phyloP scores from a whole-genome alignment of 2,329 filamentous ascomycete genomes.

The Neofusicoccum sp. region DNA sequence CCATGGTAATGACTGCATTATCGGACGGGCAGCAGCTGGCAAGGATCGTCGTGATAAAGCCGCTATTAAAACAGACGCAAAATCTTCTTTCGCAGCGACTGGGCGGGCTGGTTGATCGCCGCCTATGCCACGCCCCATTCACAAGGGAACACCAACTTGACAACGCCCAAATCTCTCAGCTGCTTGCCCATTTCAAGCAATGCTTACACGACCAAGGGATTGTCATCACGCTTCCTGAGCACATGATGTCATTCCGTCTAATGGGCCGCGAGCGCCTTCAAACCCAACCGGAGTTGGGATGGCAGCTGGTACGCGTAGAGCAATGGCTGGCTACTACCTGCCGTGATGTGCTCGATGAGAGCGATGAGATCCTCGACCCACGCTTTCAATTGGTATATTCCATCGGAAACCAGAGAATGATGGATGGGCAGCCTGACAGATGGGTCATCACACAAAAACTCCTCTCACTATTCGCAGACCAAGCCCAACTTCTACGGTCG shows the following conservation, averaged over 20 bases:
- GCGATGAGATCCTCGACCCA: not conserved
- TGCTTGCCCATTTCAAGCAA: constrained; percentile 43
- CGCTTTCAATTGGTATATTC: constrained; percentile 12
- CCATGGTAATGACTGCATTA: constrained; percentile 38
- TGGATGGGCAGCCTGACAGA: constrained; percentile 6
- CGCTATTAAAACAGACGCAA: constrained; percentile 61
- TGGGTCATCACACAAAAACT: not conserved
- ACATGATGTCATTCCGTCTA: constrained; percentile 15
- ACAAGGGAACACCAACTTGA: constrained; percentile 35
- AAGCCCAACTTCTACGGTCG: constrained; percentile 57
- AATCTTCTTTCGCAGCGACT: constrained; percentile 56
- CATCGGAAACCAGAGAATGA: constrained; percentile 11
- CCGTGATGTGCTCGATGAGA: constrained; percentile 47
- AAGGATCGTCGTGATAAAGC: constrained; percentile 60
- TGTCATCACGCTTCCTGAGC: not conserved
- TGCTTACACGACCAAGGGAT: constrained; percentile 41
- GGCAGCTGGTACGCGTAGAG: constrained; percentile 29
- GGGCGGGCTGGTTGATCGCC: constrained; percentile 45
- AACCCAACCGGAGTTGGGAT: not conserved
- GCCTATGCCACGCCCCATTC: not conserved
- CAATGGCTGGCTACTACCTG: constrained; percentile 44
- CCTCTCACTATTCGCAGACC: constrained; percentile 27
- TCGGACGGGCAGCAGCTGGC: constrained; percentile 53
- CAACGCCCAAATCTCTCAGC: constrained; percentile 27
- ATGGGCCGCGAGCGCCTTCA: not conserved